These are phyloP conservation scores for Penicillium olsonii DNA, from an alignment of 2,329 filamentous ascomycete genomes.

Conservation along the genomic window DNA sequence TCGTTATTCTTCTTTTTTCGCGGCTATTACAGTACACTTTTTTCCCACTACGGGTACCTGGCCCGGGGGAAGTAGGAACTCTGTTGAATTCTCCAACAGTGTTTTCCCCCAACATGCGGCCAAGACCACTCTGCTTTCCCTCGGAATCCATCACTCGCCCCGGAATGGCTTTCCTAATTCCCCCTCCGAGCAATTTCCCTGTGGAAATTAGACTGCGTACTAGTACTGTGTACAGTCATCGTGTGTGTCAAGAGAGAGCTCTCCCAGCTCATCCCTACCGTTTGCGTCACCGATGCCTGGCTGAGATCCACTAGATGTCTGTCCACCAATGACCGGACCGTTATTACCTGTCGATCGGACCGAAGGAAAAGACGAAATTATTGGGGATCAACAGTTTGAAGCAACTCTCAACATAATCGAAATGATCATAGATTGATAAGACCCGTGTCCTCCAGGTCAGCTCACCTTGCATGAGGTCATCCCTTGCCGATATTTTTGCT, in stretches of 20 bases:
- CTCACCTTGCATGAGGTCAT: background rate
- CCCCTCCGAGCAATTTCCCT: background rate
- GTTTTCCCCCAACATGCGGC: background rate
- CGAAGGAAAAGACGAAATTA: background rate
- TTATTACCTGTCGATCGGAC: background rate
- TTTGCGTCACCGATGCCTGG: background rate
- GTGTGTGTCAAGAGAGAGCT: background rate
- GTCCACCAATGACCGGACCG: background rate
- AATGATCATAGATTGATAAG: background rate
- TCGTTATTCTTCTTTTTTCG: background rate
- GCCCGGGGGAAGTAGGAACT: background rate
- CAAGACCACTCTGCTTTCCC: constrained; percentile 2
- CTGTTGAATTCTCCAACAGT: background rate
- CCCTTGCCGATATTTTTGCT: too few species aligned
- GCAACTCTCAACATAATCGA: background rate
- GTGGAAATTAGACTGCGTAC: too few species aligned
- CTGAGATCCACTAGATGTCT: background rate
- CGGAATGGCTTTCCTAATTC: background rate
- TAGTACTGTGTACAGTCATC: too few species aligned
- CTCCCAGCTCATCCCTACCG: background rate
- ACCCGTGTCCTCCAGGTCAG: background rate
- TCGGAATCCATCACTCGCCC: constrained; percentile 9
- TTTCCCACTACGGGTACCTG: background rate
- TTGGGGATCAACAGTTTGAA: background rate
- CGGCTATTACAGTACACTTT: background rate